Base-by-base conservation (phyloP, 495 filamentous ascomycete species). In the Penicillium angulare region DNA sequence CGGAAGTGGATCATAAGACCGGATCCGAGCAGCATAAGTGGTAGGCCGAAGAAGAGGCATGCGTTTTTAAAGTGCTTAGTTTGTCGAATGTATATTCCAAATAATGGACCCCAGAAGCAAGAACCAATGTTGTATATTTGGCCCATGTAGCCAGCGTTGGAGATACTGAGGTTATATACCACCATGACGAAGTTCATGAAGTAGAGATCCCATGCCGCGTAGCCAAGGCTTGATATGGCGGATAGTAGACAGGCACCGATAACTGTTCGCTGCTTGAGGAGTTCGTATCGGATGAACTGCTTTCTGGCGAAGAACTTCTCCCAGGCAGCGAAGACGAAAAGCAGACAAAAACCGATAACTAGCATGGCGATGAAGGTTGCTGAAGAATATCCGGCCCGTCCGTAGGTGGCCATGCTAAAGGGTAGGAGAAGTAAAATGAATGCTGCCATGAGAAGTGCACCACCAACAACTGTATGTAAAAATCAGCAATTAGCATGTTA, bases 1-100 rank as follows among this genome's bases (percentile, higher is more conserved):
- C 86, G 82, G 76, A 88, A 89, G 49, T 70, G 77, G 57, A 75
- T 87, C 79, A 88, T 81, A 39, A 87, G 78, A 8, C 84, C 79
- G 9, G 52, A 56, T 6, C 63, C 78, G 15, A 87, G 74, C 23
- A 87, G 68, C 52, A 74, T 74, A 22, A 89, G 59, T 0, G 85
- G 84, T 0, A 87, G 57, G 43, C 76, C 84, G 66, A 82, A 79
- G 69, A 78, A 70, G 1, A 72, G 49, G 15, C 42, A 45, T 4
- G 77, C 69, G 45, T 61, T 67, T 56, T 79, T 77, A 69, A 84
- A 83, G 21, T 73, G 71, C 12, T 77, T 76, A 6, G 77, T 80
- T 13, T 57, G 68, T 47, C 75, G 74, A 61, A 88, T 81, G n/a
- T 75, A 27, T 17, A 72, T 26, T 29, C 81, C 85, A 38, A 80